These are phyloP conservation scores for Trichoderma sp. DNA, from an alignment of 2,329 filamentous ascomycete species.

Conservation along the genomic window DNA sequence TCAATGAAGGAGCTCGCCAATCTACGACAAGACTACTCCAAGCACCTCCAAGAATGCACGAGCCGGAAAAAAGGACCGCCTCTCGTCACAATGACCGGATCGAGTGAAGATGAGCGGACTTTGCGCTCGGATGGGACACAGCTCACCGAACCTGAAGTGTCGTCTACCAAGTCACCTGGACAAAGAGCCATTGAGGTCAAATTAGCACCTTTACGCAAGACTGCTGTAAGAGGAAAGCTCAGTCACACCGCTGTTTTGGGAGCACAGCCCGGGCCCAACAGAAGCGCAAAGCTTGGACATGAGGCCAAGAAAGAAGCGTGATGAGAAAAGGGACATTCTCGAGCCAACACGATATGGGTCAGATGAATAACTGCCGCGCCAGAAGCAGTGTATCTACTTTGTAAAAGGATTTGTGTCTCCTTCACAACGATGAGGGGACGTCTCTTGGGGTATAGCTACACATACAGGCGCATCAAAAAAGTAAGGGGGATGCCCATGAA, in stretches of 20 bases:
- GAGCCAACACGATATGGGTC: not conserved
- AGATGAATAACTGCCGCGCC: not conserved
- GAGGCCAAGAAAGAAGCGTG: not conserved
- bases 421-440: not conserved
- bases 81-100: not conserved
- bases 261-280: not conserved
- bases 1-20: constrained; percentile 13
- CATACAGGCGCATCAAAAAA: not conserved
- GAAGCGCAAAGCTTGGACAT: not conserved
- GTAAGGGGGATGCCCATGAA: not conserved
- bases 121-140: constrained; percentile 5
- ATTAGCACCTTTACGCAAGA: not conserved
- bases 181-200: not conserved
- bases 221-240: not conserved
- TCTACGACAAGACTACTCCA: not conserved
- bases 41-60: constrained; percentile 6
- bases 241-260: not conserved
- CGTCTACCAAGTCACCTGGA: not conserved
- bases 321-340: not conserved
- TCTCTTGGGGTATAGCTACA: not conserved
- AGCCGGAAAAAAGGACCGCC: not conserved
- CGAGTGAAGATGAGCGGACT: constrained; percentile 6
- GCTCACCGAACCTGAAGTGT: constrained; percentile 1
- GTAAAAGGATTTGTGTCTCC: not conserved
- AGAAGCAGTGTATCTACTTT: too few relatives aligned